Evolutionary conservation across 257 asterid species (phyloP), one percentile per base, ranked within the genome.

Genomic region (Asclepias syriaca): DNA sequence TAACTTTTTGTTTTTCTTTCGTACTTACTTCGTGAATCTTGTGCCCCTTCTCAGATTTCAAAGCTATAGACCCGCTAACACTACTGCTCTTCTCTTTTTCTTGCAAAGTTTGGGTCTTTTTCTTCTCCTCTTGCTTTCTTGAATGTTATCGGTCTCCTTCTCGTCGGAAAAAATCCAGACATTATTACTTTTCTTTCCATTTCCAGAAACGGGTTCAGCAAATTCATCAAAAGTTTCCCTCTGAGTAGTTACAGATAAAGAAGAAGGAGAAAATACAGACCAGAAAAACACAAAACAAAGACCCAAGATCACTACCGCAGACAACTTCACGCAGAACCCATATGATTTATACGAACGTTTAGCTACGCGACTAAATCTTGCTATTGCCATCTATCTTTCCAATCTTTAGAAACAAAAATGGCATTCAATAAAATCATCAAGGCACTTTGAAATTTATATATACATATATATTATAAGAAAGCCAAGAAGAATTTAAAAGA

Each of bases 221-320:
- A 93, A 81, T 72, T 88, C 96, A 79, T 93, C 98, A 70, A 94
- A 94, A 66, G 89, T 91, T 53, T 89, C 88, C 77, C 99, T 86
- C 70, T 85, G 96, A 68, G 87, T 88, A 46, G 87, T 79, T 9
- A 94, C 96, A 0, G 97, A 90, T 77, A 80, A 88, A 72, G 83
- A 67, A 50, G 85, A 70, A 24, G 83, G 84, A 10, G 98, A 94
- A 83, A 89, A 87, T 3, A 82, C 49, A 80, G 95, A 91, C 98
- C 97, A 94, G 56, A 88, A 88, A 56, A 88, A 73, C 6, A 94
- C 84, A 83, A 94, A 94, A 76, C 97, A 94, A 64, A 94, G 65
- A 72, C 99, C 99, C 78, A 92, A 79, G 60, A 88, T 81, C 60
- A 88, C 89, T 16, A 84, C 90, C 12, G 89, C 88, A 53, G 92